Conservation (phyloP, 2,329 filamentous ascomycete genomes). For the Dichotomopilus funicola region DNA sequence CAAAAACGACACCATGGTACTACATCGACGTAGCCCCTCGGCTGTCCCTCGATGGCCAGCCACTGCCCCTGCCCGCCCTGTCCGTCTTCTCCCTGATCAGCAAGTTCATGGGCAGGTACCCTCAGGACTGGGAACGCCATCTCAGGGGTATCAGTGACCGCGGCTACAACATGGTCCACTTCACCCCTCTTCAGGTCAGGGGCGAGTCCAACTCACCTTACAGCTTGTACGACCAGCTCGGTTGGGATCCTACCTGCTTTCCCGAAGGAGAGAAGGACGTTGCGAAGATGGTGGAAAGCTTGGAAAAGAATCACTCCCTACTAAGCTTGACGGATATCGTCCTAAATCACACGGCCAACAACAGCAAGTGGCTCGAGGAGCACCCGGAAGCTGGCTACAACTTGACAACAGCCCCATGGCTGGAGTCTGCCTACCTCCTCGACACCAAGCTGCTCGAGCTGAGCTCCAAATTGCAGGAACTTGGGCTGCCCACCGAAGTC, state of each 20-base stretch:
- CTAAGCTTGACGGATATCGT: constrained; percentile 93
- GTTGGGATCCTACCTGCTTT: constrained; percentile 77
- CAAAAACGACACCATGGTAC: constrained; percentile 67
- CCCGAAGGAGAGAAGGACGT: constrained; percentile 81
- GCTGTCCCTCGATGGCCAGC: constrained; percentile 64
- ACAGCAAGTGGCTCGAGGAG: constrained; percentile 87
- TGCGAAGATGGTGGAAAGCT: constrained; percentile 64
- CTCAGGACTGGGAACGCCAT: constrained; percentile 83
- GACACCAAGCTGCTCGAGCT: constrained; percentile 64
- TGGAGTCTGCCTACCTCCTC: constrained; percentile 57
- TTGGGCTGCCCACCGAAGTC: constrained; percentile 71
- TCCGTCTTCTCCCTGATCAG: constrained; percentile 92
- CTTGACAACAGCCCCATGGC: constrained; percentile 76
- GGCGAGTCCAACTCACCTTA: constrained; percentile 94
- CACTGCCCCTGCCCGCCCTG: constrained; percentile 76
- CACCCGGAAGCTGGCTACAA: constrained; percentile 97
- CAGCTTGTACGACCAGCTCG: constrained; percentile 87
- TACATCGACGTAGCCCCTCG: constrained; percentile 91
- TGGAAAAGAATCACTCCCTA: constrained; percentile 79
- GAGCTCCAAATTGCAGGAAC: constrained; percentile 61
- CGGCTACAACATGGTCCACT: constrained; percentile 99
- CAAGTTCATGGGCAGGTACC: constrained; percentile 96
- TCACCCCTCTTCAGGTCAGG: constrained; percentile 85
- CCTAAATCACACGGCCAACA: constrained; percentile 95
- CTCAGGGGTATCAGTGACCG: constrained; percentile 79